Conservation (phyloP, 2,329 filamentous ascomycete genomes). For the Fusarium buharicum region DNA sequence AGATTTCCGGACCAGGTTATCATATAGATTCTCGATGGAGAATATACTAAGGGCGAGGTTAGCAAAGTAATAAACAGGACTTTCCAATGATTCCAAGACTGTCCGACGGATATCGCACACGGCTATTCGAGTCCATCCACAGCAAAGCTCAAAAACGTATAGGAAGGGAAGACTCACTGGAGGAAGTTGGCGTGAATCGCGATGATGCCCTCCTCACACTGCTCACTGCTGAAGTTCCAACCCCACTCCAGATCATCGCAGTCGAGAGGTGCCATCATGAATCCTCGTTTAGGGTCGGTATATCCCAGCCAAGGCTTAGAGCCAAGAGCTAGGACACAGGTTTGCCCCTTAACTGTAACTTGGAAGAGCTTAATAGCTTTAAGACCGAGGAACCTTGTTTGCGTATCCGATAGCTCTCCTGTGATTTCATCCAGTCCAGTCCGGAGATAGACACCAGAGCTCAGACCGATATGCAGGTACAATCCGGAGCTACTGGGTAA, state of each 20-base stretch:
- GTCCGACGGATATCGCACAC: too few relatives aligned
- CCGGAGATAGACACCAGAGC: slow-evolving; percentile 94
- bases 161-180: slow-evolving; percentile 69
- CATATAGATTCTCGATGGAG: slow-evolving; percentile 87
- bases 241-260: slow-evolving; percentile 91
- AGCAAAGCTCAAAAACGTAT: slow-evolving; percentile 64
- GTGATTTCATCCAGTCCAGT: slow-evolving; percentile 96
- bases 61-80: too few relatives aligned
- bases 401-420: slow-evolving; percentile 92
- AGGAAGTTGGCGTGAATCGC: slow-evolving; percentile 90
- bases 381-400: slow-evolving; percentile 92
- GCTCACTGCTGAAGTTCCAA: slow-evolving; percentile 96
- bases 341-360: slow-evolving; percentile 86
- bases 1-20: slow-evolving; percentile 86
- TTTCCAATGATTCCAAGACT: too few relatives aligned
- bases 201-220: slow-evolving; percentile 93
- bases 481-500: slow-evolving; percentile 89
- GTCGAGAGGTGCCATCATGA: slow-evolving; percentile 91
- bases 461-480: slow-evolving; percentile 94
- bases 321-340: slow-evolving; percentile 88
- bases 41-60: too few relatives aligned
- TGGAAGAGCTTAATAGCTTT: slow-evolving; percentile 90
- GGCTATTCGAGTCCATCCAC: too few relatives aligned
- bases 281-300: slow-evolving; percentile 85
- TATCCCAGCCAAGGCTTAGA: slow-evolving; percentile 97